Percentiles rank a stretch among this genome's conserved stretches.
Evolutionary conservation across 1,284 basidiomycete genomes (phyloP).

Genomic region (Irpex rosettiformis): DNA sequence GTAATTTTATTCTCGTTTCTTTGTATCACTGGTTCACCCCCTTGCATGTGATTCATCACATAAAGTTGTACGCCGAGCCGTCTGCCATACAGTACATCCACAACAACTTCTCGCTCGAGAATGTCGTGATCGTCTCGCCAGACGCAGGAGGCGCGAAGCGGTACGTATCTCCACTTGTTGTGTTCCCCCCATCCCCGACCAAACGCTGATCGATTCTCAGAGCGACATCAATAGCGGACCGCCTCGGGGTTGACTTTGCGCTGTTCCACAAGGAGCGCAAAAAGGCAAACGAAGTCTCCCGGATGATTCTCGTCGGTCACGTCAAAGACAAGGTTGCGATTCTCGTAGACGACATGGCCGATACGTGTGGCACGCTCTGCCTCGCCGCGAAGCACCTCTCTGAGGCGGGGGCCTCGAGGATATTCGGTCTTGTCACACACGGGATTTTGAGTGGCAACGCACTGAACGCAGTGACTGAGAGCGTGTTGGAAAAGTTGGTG

Average conservation of each 20-base stretch:
- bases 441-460: slow-evolving; percentile 94
- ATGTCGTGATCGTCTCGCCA: slow-evolving; percentile 96
- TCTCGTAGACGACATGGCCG: slow-evolving; percentile 99
- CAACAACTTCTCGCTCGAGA: slow-evolving; percentile 82
- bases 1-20: neutral
- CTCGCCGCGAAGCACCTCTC: slow-evolving; percentile 87
- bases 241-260: slow-evolving; percentile 96
- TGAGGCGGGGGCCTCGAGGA: slow-evolving; percentile 86
- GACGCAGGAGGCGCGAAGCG: slow-evolving; percentile 99
- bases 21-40: slow-evolving; percentile 2
- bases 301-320: slow-evolving; percentile 97
- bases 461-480: slow-evolving; percentile 65
- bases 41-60: slow-evolving; percentile 12
- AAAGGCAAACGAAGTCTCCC: slow-evolving; percentile 98
- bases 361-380: slow-evolving; percentile 97
- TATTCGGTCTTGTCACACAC: slow-evolving; percentile 95
- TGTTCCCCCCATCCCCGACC: neutral
- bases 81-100: slow-evolving; percentile 95
- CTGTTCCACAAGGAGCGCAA: slow-evolving; percentile 99
- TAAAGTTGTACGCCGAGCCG: slow-evolving; percentile 94
- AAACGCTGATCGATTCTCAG: slow-evolving; percentile 37
- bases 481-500: slow-evolving; percentile 90
- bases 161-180: slow-evolving; percentile 45
- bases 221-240: slow-evolving; percentile 96
- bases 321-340: slow-evolving; percentile 94